Conservation (phyloP, 768 basidiomycete genomes). For the Thelephora ganbajun region DNA sequence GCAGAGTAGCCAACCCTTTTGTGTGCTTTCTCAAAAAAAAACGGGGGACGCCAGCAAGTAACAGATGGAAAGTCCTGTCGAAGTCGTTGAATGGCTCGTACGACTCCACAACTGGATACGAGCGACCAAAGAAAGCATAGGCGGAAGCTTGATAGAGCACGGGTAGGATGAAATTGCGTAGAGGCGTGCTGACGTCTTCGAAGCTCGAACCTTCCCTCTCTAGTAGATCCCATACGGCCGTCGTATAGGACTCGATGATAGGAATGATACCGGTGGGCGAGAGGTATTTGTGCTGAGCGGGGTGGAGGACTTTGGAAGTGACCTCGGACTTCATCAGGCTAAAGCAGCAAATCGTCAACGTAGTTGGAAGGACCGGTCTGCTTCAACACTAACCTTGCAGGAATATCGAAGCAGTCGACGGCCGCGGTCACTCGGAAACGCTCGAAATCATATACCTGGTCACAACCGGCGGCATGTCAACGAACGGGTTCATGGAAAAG, state of each 20-base stretch:
- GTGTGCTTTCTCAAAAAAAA: not conserved
- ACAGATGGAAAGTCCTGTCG: too few species aligned
- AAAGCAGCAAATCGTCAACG: not conserved
- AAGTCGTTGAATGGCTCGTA: too few species aligned
- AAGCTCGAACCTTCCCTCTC: too few species aligned
- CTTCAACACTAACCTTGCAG: not conserved
- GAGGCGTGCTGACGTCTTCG: not conserved
- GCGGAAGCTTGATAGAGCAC: too few species aligned
- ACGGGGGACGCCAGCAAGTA: not conserved
- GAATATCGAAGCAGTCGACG: not conserved
- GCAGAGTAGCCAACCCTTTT: not conserved
- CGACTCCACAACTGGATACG: not conserved
- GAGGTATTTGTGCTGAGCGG: not conserved
- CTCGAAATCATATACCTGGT: not conserved
- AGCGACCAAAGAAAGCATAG: not conserved
- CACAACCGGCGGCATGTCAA: too few species aligned
- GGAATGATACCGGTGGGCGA: not conserved
- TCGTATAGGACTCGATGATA: not conserved
- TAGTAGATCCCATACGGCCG: too few species aligned
- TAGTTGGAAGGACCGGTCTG: not conserved
- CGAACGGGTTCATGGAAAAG: not conserved
- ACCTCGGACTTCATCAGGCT: too few species aligned
- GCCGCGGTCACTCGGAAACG: not conserved
- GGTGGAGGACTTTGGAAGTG: too few species aligned
- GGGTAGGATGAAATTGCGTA: not conserved